These are phyloP conservation scores for Podospora fimiseda DNA, from an alignment of 495 filamentous ascomycete species.

Conservation along the genomic window DNA sequence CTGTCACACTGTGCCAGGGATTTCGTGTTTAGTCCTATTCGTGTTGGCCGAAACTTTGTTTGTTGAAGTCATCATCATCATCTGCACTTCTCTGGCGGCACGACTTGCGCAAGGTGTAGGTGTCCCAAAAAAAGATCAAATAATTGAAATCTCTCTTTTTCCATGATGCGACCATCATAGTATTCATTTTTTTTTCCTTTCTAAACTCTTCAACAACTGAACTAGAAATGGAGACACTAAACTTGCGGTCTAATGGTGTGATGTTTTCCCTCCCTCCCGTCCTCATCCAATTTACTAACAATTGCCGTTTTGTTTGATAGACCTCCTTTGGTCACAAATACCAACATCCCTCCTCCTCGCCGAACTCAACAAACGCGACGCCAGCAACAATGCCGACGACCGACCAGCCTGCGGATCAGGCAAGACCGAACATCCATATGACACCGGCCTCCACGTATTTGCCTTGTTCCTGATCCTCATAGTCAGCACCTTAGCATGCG, in stretches of 20 bases:
- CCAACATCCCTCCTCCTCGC: constrained; percentile 45
- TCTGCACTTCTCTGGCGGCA: no score
- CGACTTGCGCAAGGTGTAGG: no score
- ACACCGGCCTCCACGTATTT: constrained; percentile 63
- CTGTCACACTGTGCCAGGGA: no score
- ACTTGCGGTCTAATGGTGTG: not conserved
- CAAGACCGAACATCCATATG: constrained; percentile 49
- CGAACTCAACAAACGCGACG: constrained; percentile 43
- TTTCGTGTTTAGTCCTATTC: no score
- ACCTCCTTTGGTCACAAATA: constrained; percentile 39
- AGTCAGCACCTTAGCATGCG: constrained; percentile 63
- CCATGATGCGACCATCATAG: not conserved
- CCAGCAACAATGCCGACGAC: constrained; percentile 25
- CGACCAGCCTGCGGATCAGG: constrained; percentile 59
- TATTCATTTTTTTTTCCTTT: not conserved
- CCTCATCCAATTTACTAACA: not conserved
- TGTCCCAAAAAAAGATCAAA: no score
- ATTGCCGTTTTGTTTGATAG: constrained; percentile 14
- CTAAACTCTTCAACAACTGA: not conserved
- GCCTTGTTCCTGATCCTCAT: constrained; percentile 70
- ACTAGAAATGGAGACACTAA: not conserved
- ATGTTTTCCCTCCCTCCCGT: not conserved
- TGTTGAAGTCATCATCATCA: no score
- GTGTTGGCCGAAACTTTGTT: no score
- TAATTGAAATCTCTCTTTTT: not conserved